A percentile compares a stretch with the other conserved stretches of the same genome.
phyloP scores from a whole-genome alignment of 345 rosid species.

The Litchi chinensis region DNA sequence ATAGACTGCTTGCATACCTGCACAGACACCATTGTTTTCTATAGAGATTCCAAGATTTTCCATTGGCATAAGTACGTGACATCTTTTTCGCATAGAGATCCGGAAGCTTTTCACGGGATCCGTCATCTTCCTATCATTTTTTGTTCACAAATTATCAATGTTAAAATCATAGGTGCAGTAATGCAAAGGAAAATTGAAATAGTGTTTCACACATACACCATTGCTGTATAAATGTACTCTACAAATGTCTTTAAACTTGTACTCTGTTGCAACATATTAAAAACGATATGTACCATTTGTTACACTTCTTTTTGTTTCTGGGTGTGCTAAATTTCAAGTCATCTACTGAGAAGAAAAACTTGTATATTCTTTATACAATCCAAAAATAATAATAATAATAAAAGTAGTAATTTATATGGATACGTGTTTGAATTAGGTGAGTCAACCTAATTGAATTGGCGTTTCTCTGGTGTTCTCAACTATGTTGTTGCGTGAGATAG shows the following conservation, averaged over 20 bases:
- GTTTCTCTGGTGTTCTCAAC: neutral
- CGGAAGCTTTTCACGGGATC: neutral
- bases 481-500: neutral
- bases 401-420: no score
- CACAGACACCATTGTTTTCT: neutral
- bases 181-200: no score
- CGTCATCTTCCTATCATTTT: neutral
- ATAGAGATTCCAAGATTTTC: neutral
- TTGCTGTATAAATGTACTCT: neutral
- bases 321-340: neutral
- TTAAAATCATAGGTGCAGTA: neutral
- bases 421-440: neutral
- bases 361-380: neutral
- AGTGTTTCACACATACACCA: neutral
- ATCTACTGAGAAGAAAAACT: neutral
- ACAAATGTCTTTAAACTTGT: neutral
- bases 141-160: neutral
- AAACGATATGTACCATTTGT: neutral
- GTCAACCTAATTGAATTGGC: neutral
- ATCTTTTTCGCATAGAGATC: no score
- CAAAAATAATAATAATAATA: neutral
- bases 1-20: neutral
- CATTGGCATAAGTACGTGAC: no score
- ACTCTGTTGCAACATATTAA: neutral
- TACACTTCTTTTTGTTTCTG: neutral